Percentiles rank a stretch among this genome's conserved stretches.
Conservation (phyloP, 75 land plant genomes). For the Adiantum capillusveneris region DNA sequence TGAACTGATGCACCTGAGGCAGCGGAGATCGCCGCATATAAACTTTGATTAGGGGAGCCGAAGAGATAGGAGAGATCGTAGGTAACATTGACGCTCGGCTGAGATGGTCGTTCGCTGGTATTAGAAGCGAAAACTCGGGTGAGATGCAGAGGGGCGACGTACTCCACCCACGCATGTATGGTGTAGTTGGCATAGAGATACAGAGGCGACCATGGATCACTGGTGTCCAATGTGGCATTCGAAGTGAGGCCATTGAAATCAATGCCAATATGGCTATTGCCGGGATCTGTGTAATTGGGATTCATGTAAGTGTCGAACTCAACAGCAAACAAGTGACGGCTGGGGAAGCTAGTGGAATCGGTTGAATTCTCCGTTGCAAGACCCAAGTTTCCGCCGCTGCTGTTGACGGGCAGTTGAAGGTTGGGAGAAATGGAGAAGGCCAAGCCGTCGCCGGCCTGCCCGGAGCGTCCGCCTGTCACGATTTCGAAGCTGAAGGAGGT, state of each 20-base stretch:
- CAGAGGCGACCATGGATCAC: no score
- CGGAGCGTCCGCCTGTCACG: no score
- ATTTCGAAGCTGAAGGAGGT: no score
- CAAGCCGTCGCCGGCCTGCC: no score
- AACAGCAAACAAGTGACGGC: slow-evolving; percentile 30
- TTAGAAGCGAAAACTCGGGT: background rate
- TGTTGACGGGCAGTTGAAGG: no score
- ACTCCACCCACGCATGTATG: background rate
- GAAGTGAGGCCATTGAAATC: slow-evolving; percentile 36
- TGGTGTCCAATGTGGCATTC: background rate
- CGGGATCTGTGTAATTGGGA: slow-evolving; percentile 26
- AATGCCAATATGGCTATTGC: slow-evolving; percentile 46
- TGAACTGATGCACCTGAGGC: background rate
- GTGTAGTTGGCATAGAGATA: background rate
- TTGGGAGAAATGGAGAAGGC: no score
- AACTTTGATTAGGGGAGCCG: background rate
- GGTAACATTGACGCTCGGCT: background rate
- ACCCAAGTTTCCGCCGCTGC: no score
- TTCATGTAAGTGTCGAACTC: slow-evolving; percentile 46
- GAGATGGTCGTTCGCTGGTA: background rate
- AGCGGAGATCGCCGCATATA: background rate
- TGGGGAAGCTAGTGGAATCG: background rate
- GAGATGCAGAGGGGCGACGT: background rate
- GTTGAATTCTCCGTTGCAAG: no score
- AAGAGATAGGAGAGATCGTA: background rate